Evolutionary conservation across 768 basidiomycete genomes (phyloP).

Genomic region (Candolleomyces efflorescens): DNA sequence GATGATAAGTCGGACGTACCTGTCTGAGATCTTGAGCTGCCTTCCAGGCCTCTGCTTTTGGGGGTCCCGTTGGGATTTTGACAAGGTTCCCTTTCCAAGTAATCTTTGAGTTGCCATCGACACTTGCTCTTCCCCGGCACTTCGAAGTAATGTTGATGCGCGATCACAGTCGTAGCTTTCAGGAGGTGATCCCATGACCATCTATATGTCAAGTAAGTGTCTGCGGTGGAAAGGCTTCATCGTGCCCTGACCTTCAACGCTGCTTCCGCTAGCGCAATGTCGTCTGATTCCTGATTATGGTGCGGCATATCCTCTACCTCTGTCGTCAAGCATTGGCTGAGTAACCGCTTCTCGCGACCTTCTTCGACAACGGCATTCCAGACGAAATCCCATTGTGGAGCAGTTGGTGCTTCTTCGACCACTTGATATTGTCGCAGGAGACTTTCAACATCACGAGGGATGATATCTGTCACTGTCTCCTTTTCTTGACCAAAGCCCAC

Average conservation of each 20-base stretch:
- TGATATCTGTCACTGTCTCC: slow-evolving; percentile 25
- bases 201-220: slow-evolving; percentile 39
- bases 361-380: slow-evolving; percentile 73
- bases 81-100: slow-evolving; percentile 59
- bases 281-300: slow-evolving; percentile 28
- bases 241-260: slow-evolving; percentile 56
- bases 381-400: slow-evolving; percentile 67
- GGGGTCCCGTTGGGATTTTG: slow-evolving; percentile 61
- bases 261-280: slow-evolving; percentile 55
- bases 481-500: slow-evolving; percentile 54
- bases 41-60: slow-evolving; percentile 67
- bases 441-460: slow-evolving; percentile 42
- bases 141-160: slow-evolving; percentile 54
- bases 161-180: slow-evolving; percentile 62
- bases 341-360: slow-evolving; percentile 64
- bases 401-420: slow-evolving; percentile 34
- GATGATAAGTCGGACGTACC: slow-evolving; percentile 29
- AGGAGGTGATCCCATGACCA: slow-evolving; percentile 70
- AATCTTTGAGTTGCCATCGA: slow-evolving; percentile 55
- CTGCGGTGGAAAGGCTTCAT: not conserved
- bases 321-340: slow-evolving; percentile 51
- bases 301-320: slow-evolving; percentile 35
- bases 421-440: slow-evolving; percentile 48
- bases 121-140: slow-evolving; percentile 52
- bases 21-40: slow-evolving; percentile 71